phyloP scores from a whole-genome alignment of 1,284 basidiomycete species.

The Cutaneotrichosporon arboriforme region DNA sequence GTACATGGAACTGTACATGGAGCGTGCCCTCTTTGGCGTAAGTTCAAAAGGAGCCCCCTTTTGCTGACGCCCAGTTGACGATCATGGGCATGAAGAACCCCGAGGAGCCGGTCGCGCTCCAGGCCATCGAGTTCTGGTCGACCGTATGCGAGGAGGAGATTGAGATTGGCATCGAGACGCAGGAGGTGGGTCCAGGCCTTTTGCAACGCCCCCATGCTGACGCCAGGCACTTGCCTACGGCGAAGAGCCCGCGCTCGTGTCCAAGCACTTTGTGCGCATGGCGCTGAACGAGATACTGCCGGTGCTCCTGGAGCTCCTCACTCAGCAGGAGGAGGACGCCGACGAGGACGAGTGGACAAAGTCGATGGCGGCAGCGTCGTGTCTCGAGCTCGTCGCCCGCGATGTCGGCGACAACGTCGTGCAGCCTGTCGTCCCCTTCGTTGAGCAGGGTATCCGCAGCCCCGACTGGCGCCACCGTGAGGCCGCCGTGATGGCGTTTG shows the following conservation, averaged over 20 bases:
- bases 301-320: constrained; percentile 81
- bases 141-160: constrained; percentile 98
- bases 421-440: constrained; percentile 90
- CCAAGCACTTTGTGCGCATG: constrained; percentile 86
- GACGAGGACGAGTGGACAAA: constrained; percentile 99
- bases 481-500: constrained; percentile 97
- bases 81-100: constrained; percentile 96
- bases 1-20: constrained; percentile 99
- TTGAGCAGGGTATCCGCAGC: constrained; percentile 86
- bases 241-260: constrained; percentile 81
- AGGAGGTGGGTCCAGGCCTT: constrained; percentile 56
- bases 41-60: constrained; percentile 37
- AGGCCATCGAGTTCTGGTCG: constrained; percentile 99
- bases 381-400: constrained; percentile 79
- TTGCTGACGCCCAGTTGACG: constrained; percentile 62
- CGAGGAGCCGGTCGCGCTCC: constrained; percentile 86
- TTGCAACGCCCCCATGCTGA: too few relatives aligned
- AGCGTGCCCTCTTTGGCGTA: constrained; percentile 94
- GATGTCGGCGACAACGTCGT: constrained; percentile 90
- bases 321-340: constrained; percentile 91
- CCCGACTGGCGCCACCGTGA: constrained; percentile 91
- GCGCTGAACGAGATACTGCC: constrained; percentile 92
- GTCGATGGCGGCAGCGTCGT: constrained; percentile 95
- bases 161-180: constrained; percentile 83
- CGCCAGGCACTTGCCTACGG: constrained; percentile 70